A percentile compares a stretch with the other conserved stretches of the same genome.
Conservation (phyloP, 257 asterid genomes). For the Prunella vulgaris region DNA sequence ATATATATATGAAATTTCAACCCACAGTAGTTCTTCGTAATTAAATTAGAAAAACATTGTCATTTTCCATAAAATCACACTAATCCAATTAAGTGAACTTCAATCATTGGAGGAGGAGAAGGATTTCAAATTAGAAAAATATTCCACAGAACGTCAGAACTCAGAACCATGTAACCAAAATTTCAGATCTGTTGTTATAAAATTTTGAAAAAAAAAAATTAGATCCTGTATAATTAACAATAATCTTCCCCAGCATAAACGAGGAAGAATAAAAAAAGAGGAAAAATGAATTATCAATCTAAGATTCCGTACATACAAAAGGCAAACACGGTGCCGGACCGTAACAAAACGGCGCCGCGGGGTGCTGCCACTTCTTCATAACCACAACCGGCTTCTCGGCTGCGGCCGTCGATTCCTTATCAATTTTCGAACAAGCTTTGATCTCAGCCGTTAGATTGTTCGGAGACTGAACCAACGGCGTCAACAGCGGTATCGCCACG, state of each 20-base stretch:
- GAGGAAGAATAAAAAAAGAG: neutral
- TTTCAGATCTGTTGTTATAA: neutral
- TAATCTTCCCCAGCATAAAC: slow-evolving; percentile 1
- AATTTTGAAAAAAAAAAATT: neutral
- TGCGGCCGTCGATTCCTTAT: slow-evolving; percentile 27
- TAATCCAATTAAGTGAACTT: too few species aligned
- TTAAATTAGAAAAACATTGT: too few species aligned
- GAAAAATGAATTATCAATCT: slow-evolving; percentile 24
- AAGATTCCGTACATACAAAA: slow-evolving; percentile 49
- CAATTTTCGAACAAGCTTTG: slow-evolving; percentile 16
- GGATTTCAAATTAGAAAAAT: neutral
- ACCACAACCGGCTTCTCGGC: slow-evolving; percentile 28
- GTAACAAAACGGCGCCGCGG: slow-evolving; percentile 65
- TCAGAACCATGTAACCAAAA: neutral
- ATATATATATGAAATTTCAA: too few species aligned
- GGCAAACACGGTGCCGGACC: slow-evolving; percentile 49
- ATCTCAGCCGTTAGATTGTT: slow-evolving; percentile 32
- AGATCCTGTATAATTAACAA: slow-evolving; percentile 15
- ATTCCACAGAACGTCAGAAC: neutral
- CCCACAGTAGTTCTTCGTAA: too few species aligned
- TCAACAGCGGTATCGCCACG: slow-evolving; percentile 63
- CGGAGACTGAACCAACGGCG: slow-evolving; percentile 71
- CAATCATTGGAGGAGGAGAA: neutral
- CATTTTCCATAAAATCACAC: too few species aligned
- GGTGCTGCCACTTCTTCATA: slow-evolving; percentile 63